These are phyloP conservation scores for Dendrobium catenatum DNA, from an alignment of 106 monocot species.

Conservation along the genomic window DNA sequence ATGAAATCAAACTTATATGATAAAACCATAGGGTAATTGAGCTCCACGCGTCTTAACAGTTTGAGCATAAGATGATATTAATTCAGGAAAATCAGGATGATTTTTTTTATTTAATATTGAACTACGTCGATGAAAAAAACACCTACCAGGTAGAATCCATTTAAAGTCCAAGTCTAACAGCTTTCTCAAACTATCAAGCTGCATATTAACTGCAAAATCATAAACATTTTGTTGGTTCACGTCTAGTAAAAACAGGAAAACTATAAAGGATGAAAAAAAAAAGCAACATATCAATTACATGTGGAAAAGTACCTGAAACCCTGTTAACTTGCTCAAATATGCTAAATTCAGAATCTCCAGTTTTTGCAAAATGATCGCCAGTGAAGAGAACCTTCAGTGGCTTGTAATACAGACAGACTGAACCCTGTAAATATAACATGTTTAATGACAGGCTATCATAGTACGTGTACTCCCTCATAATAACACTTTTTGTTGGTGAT, in stretches of 20 bases:
- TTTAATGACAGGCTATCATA: neutral
- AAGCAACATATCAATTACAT: neutral
- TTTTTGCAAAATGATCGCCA: conserved; percentile 69
- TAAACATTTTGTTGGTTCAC: neutral
- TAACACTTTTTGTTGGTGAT: neutral
- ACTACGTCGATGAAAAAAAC: neutral
- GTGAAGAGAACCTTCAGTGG: conserved; percentile 71
- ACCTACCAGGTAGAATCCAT: conserved; percentile 86
- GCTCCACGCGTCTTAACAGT: too few species aligned
- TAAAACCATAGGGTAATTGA: too few species aligned
- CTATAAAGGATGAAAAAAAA: neutral
- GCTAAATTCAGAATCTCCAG: conserved; percentile 32
- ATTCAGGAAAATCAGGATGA: too few species aligned
- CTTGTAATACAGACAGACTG: conserved; percentile 78
- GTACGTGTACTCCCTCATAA: neutral
- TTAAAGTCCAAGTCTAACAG: conserved; percentile 57
- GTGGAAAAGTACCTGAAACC: conserved; percentile 42
- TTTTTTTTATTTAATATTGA: neutral
- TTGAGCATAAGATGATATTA: too few species aligned
- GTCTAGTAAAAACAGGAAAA: neutral
- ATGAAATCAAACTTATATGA: too few species aligned
- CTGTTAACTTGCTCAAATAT: conserved; percentile 51
- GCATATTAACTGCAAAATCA: conserved; percentile 45
- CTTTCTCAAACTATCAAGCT: conserved; percentile 54
- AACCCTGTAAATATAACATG: conserved; percentile 41